Conservation (phyloP, 805 yeast species). For the Schwanniomyces pseudopolymorphus region DNA sequence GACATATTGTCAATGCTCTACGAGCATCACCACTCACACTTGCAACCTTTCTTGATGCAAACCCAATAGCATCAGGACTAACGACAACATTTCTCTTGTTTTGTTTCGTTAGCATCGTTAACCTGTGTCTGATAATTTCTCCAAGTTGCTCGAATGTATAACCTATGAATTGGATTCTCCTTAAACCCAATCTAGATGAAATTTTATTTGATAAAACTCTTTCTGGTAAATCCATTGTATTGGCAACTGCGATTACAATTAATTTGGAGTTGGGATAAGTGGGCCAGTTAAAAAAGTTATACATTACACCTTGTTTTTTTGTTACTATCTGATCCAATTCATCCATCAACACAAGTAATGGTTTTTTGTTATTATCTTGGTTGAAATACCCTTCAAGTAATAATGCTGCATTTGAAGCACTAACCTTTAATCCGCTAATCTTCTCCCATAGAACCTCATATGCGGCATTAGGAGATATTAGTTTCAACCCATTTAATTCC, state of each 20-base stretch:
- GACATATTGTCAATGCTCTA: conserved; percentile 82
- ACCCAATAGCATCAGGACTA: conserved; percentile 76
- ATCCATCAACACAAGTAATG: conserved; percentile 79
- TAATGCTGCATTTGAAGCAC: conserved; percentile 63
- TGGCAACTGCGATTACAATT: conserved; percentile 90
- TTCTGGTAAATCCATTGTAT: conserved; percentile 97
- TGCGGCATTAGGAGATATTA: conserved; percentile 74
- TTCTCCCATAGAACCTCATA: conserved; percentile 83
- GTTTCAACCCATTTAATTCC: conserved; percentile 89
- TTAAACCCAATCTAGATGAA: conserved; percentile 85
- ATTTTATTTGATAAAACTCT: conserved; percentile 82
- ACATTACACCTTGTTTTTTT: conserved; percentile 80
- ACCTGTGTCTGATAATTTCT: conserved; percentile 68
- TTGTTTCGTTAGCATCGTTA: conserved; percentile 44
- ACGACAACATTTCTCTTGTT: conserved; percentile 45
- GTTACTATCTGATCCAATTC: conserved; percentile 92
- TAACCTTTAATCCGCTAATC: conserved; percentile 55
- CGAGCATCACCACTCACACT: conserved; percentile 98
- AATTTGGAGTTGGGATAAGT: conserved; percentile 74
- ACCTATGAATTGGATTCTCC: conserved; percentile 85
- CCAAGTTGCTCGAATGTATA: conserved; percentile 79
- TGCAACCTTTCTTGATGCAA: conserved; percentile 92
- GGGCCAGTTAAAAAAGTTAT: conserved; percentile 98
- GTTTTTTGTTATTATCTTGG: conserved; percentile 35
- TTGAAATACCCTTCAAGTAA: conserved; percentile 71